Base-by-base conservation (phyloP, 2,329 filamentous ascomycete species). In the Pseudogymnoascus sp. region DNA sequence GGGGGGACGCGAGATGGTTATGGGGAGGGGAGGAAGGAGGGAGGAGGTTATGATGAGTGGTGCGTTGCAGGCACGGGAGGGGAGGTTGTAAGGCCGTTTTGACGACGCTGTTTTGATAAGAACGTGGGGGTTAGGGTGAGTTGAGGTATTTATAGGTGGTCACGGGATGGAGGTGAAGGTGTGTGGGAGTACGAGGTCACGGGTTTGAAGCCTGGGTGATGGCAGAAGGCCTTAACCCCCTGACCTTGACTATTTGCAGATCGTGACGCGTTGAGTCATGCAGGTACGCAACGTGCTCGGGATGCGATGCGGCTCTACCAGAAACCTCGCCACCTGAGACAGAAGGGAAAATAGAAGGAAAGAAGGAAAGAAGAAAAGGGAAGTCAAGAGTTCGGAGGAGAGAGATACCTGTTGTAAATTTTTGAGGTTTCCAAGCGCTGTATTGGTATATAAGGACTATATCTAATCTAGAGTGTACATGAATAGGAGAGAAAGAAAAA, bases 1-100 rank as follows among this genome's bases (percentile, higher is more conserved):
- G 25, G 76, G 77, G 16, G 70, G 70, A 7, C 66, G 70, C 58
- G 66, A 70, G 16, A 65, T 60, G 16, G 68, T 72, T 3, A 54
- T 72, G 14, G 68, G 65, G 0, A 33, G 54, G 9, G n/a, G 64
- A 66, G 57, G 60, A 14, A 36, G 47, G 33, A 35, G 20, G 14
- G 16, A n/a, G 35, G 58, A 60, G n/a, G 16, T 16, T 11, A 43
- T 60, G 33, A 60, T 60, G 58, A 60, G 58, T n/a, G 58, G 58
- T 36, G 58, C 58, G 33, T 37, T 60, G 25, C 25, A 37, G 25
- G 33, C 14, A 12, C 18, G 54, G 54, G 54, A 58, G 25, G 54
- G 54, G 33, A 58, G 37, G 37, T 38, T 38, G 37, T 38, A 38
- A 7, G 36, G 6, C 9, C 2, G 30, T 6, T 33, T 16, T 38